Evolutionary conservation across 2,329 filamentous ascomycete species (phyloP).

Genomic region (Penicillium crustosum): DNA sequence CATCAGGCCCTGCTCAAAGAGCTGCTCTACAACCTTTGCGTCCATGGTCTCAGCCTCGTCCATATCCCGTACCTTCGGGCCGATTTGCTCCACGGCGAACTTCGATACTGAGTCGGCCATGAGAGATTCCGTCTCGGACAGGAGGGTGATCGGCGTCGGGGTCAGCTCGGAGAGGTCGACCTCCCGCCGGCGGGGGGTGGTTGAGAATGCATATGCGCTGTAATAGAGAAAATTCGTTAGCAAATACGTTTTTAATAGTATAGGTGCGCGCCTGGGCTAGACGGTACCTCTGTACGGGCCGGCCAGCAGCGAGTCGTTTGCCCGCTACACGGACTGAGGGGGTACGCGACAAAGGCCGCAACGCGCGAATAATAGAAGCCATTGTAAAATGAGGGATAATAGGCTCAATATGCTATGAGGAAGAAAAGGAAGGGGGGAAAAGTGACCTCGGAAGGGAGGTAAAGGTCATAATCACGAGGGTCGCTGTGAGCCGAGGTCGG

Average conservation of each 20-base stretch:
- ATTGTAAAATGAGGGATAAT: slow-evolving; percentile 34
- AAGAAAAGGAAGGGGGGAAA: slow-evolving; percentile 3
- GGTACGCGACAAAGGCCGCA: slow-evolving; percentile 48
- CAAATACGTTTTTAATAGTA: not conserved
- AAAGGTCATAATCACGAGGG: slow-evolving; percentile 21
- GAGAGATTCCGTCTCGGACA: slow-evolving; percentile 83
- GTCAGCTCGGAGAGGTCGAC: slow-evolving; percentile 71
- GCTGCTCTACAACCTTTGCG: slow-evolving; percentile 77
- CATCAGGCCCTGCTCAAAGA: slow-evolving; percentile 98
- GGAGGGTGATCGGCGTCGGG: slow-evolving; percentile 88
- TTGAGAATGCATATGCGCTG: slow-evolving; percentile 59
- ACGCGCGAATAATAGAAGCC: slow-evolving; percentile 50
- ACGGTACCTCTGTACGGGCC: slow-evolving; percentile 44
- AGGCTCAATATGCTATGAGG: slow-evolving; percentile 1
- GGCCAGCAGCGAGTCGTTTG: slow-evolving; percentile 38
- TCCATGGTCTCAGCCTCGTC: slow-evolving; percentile 97
- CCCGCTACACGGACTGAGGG: slow-evolving; percentile 41
- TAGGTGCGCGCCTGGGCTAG: not conserved
- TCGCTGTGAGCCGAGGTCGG: slow-evolving; percentile 20
- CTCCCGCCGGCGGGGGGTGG: slow-evolving; percentile 57
- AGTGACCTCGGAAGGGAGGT: not conserved
- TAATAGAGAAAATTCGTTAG: not conserved
- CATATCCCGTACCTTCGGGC: slow-evolving; percentile 93
- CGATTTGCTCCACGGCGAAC: slow-evolving; percentile 84
- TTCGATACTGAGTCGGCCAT: slow-evolving; percentile 90